Evolutionary conservation across 176 grass and related monocot species (phyloP).

Genomic region (Panicum miliaceum): DNA sequence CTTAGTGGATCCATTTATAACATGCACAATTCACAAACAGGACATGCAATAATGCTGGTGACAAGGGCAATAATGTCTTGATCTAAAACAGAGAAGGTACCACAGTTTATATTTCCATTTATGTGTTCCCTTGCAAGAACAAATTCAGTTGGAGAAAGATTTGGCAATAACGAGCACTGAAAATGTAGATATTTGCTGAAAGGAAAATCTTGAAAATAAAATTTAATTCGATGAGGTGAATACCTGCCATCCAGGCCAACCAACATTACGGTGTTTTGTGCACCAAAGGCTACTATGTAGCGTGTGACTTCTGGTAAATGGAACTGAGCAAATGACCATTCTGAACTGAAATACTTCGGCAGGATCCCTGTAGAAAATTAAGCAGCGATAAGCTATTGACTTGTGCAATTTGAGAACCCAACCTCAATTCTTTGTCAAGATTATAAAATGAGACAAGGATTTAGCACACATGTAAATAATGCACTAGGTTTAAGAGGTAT

Average conservation of each 20-base stretch:
- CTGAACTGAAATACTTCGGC: slow-evolving; percentile 93
- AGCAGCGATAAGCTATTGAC: slow-evolving; percentile 23
- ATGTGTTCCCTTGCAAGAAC: neutral
- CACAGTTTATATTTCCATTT: slow-evolving; percentile 14
- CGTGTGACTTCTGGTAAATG: slow-evolving; percentile 88
- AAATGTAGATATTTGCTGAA: slow-evolving; percentile 6
- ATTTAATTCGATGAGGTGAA: slow-evolving; percentile 6
- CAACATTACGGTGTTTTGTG: slow-evolving; percentile 83
- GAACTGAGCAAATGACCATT: slow-evolving; percentile 98
- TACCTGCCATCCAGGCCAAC: slow-evolving; percentile 98
- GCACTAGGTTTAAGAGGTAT: neutral
- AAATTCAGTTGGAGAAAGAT: neutral
- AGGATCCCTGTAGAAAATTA: slow-evolving; percentile 69
- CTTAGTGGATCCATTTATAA: slow-evolving; percentile 1
- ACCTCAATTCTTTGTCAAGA: neutral
- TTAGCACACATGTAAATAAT: neutral
- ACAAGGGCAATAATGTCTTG: slow-evolving; percentile 6
- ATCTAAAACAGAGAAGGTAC: slow-evolving; percentile 16
- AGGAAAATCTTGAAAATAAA: slow-evolving; percentile 15
- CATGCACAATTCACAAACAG: slow-evolving; percentile 15
- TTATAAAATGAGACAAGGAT: neutral
- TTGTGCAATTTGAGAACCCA: neutral
- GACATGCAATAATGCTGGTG: neutral
- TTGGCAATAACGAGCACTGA: neutral
- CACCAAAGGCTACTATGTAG: slow-evolving; percentile 88